phyloP scores from a whole-genome alignment of 164 flowering plant species.

The Tetrastigma voinierianum region DNA sequence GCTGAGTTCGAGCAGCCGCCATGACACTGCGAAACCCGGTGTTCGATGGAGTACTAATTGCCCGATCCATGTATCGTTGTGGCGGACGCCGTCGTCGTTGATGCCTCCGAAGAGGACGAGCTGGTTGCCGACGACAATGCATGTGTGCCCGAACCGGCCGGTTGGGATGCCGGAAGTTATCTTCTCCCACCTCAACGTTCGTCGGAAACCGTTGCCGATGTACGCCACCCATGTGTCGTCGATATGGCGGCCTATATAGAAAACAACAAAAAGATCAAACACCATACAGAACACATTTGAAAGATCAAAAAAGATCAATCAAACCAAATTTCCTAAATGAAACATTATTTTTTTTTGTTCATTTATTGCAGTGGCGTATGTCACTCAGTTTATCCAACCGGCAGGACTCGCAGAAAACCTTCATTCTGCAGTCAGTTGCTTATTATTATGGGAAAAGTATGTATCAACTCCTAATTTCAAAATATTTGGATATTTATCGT shows the following conservation, averaged over 20 bases:
- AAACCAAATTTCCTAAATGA: too few species aligned
- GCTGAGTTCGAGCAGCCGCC: constrained; percentile 73
- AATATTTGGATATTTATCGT: too few species aligned
- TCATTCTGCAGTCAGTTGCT: too few species aligned
- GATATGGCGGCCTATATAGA: constrained; percentile 73
- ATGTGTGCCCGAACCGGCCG: constrained; percentile 90
- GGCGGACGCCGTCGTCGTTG: constrained; percentile 78
- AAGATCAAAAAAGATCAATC: too few species aligned
- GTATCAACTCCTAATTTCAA: too few species aligned
- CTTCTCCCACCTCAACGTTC: constrained; percentile 62
- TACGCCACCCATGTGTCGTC: constrained; percentile 93
- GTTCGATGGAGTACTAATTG: constrained; percentile 36
- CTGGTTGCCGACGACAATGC: constrained; percentile 51
- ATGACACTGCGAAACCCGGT: constrained; percentile 47
- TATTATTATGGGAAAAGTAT: too few species aligned
- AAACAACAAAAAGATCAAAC: neutral
- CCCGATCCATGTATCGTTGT: constrained; percentile 90
- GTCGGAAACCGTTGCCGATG: constrained; percentile 43
- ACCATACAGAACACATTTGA: too few species aligned
- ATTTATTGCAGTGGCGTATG: too few species aligned
- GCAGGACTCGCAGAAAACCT: too few species aligned
- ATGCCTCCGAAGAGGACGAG: constrained; percentile 94
- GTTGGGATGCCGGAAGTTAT: constrained; percentile 67
- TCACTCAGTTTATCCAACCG: too few species aligned
- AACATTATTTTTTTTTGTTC: too few species aligned